These are phyloP conservation scores for Umbellularia californica DNA, from an alignment of 164 flowering plant genomes.

Conservation along the genomic window DNA sequence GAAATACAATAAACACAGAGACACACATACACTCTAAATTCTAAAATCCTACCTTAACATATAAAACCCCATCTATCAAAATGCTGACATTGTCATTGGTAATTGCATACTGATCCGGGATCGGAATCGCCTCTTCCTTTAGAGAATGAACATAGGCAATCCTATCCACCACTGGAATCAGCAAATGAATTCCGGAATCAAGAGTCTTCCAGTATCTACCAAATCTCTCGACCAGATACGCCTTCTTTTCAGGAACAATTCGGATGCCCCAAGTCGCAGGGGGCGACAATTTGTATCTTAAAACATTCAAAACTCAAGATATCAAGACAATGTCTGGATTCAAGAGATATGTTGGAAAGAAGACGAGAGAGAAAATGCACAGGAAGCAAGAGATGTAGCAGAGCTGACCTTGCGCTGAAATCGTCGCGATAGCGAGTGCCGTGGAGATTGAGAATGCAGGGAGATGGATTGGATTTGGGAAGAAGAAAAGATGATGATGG, in stretches of 20 bases:
- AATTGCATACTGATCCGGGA: conserved; percentile 82
- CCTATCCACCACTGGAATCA: conserved; percentile 75
- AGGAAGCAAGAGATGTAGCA: not conserved
- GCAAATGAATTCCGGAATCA: conserved; percentile 71
- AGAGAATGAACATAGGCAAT: conserved; percentile 93
- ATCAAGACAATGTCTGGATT: not conserved
- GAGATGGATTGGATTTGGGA: not conserved
- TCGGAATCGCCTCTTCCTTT: conserved; percentile 83
- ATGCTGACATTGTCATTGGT: conserved; percentile 93
- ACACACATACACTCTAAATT: too few relatives aligned
- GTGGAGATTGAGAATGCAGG: conserved; percentile 14
- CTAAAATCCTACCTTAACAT: conserved; percentile 50
- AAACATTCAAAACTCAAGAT: not conserved
- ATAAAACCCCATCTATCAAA: conserved; percentile 73
- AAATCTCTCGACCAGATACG: conserved; percentile 80
- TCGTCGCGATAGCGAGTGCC: conserved; percentile 18
- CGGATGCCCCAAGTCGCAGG: conserved; percentile 83
- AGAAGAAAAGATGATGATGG: too few relatives aligned
- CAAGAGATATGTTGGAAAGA: not conserved
- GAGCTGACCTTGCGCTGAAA: conserved; percentile 5
- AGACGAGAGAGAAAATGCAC: not conserved
- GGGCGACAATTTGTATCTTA: conserved; percentile 43
- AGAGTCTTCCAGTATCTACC: conserved; percentile 80
- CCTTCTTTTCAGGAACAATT: conserved; percentile 84
- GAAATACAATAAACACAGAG: not conserved